Base-by-base conservation (phyloP, 805 yeast species). In the Wickerhamiella kurtzmanii region DNA sequence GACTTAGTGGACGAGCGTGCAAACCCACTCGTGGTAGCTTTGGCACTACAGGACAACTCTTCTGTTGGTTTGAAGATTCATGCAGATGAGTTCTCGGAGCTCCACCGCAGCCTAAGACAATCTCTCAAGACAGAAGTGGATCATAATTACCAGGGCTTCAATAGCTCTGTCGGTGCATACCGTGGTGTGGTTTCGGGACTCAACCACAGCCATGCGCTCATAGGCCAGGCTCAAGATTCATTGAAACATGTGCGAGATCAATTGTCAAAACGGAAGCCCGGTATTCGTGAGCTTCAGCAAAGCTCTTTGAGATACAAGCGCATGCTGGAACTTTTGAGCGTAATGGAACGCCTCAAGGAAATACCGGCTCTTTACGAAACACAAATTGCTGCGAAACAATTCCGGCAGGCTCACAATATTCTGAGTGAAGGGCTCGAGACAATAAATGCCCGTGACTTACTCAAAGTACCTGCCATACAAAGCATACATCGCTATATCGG, bases 61-160 rank as follows among this genome's bases (percentile, higher is more conserved):
- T 82, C 95, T 0, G 92, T 87, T n/a, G 97, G 97, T 0, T 65
- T 84, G 56, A 94, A 95, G 0, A 80, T 79, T 56, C 75, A 80
- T 50, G 70, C 71, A 48, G 71, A 71, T 1, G 87, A 84, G 50
- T 89, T 89, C 54, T 67, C 71, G 39, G 72, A 73, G 43, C 63
- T 86, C 41, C 76, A 80, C 50, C 66, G 67, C 20, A 67, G 74
- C 45, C 73, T 88, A 11, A 74, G 79, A 15, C 60, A 60, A 16
- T 74, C 78, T 21, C 67, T 89, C 45, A 74, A 80, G 49, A 65
- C 64, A 20, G 84, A 88, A 1, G 96, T 88, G 22, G 81, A 80
- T 53, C 82, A 49, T 38, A 60, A 49, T 52, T 54, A 50, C 46
- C 88, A 84, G 60, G 79, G 85, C 1, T 87, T 89, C 65, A 87